Base-by-base conservation (phyloP, 108 stramenopile genomes). In the Skeletonema menzelii region DNA sequence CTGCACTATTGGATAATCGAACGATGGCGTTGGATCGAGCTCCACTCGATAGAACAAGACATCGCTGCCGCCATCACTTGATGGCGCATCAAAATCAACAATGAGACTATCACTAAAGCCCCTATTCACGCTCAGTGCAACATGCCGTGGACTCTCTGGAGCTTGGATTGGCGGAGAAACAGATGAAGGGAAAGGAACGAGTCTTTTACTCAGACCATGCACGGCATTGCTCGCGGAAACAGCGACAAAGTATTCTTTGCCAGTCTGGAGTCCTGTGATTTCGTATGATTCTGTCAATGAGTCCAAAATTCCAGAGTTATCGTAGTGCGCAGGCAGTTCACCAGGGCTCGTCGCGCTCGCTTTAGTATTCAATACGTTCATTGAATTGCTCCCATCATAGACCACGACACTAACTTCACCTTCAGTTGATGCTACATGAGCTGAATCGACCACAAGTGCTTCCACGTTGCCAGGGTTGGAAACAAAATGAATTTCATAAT, bases 21-120 rank as follows among this genome's bases (percentile, higher is more conserved):
- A 95, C 0, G 84, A 72, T 14, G 76, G 70, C 8, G 91, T 86
- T 14, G 88, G 82, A 82, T 92, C 91, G 15, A 91, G 63, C 84
- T 95, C 92, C 34, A 93, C 89, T 55, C 86, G 83, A 73, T 93
- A 95, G 26, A 84, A 69, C 55, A 80, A 68, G 30, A 95, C 76
- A 5, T 83, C 84, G 56, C 62, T 79, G 28, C 94, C 94, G 19
- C 94, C 92, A 60, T 79, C 74, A 57, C 86, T 82, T 8, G 27
- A 12, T 3, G 94, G 92, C 4, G 88, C 61, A 22, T 77, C 77
- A 61, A 75, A 91, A 19, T 63, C 56, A n/a, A 92, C 77, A 20
- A 82, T 19, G 5, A 95, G 74, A 47, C 82, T 65, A 70, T 85
- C 82, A 62, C 82, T 80, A 64, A 82, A 87, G 12, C 88, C 88